These are phyloP conservation scores for Sugiyamaella chiloensis DNA, from an alignment of 805 yeast genomes.

Conservation along the genomic window DNA sequence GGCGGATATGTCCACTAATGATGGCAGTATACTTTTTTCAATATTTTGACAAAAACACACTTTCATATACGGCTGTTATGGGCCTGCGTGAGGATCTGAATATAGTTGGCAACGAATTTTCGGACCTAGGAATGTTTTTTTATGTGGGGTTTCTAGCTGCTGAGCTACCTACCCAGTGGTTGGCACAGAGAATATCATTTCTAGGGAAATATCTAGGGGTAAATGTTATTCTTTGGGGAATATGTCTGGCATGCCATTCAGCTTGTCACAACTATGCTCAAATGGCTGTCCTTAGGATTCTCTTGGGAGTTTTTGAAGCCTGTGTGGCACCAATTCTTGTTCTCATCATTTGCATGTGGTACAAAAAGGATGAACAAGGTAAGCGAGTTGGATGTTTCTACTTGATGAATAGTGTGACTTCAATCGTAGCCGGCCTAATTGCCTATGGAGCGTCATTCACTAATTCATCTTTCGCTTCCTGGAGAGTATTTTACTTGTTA, in stretches of 20 bases:
- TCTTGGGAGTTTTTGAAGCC: slow-evolving; percentile 53
- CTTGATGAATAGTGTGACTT: slow-evolving; percentile 42
- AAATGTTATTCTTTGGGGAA: slow-evolving; percentile 21
- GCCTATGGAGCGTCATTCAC: slow-evolving; percentile 39
- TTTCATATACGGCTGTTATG: slow-evolving; percentile 49
- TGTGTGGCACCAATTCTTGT: slow-evolving; percentile 56
- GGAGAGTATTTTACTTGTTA: slow-evolving; percentile 42
- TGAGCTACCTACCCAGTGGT: slow-evolving; percentile 44
- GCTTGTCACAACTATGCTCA: slow-evolving; percentile 44
- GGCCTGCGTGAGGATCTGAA: slow-evolving; percentile 36
- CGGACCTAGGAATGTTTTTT: slow-evolving; percentile 44
- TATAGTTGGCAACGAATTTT: slow-evolving; percentile 37
- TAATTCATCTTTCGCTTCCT: slow-evolving; percentile 31
- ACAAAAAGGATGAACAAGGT: slow-evolving; percentile 47
- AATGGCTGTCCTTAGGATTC: slow-evolving; percentile 44
- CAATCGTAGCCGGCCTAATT: slow-evolving; percentile 44
- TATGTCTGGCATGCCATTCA: slow-evolving; percentile 19
- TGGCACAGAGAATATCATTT: slow-evolving; percentile 24
- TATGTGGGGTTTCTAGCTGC: slow-evolving; percentile 46
- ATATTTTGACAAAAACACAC: slow-evolving; percentile 46
- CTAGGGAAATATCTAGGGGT: slow-evolving; percentile 17
- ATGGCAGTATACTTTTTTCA: slow-evolving; percentile 18
- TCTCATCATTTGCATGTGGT: slow-evolving; percentile 55
- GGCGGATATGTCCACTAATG: slow-evolving; percentile 18
- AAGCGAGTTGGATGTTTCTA: slow-evolving; percentile 41